These are phyloP conservation scores for Grosmannia serpens DNA, from an alignment of 2,329 filamentous ascomycete genomes.

Conservation along the genomic window DNA sequence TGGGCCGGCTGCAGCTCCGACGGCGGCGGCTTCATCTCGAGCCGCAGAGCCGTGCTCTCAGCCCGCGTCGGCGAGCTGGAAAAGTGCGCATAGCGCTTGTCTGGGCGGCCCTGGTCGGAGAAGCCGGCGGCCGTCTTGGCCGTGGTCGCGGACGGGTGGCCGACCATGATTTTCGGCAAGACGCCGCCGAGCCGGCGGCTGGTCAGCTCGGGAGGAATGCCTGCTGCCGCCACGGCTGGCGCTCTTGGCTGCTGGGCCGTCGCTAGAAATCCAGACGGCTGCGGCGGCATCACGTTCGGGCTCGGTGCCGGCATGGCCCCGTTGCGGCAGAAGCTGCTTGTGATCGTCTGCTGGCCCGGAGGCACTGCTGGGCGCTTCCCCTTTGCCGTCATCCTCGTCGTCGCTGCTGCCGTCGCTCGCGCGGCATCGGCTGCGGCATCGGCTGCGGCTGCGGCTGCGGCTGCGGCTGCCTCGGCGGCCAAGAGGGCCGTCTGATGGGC, in stretches of 20 bases:
- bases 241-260: no score
- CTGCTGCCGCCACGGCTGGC: slow-evolving; percentile 2
- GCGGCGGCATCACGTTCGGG: not conserved
- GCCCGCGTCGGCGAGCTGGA: slow-evolving; percentile 39
- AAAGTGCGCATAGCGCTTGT: slow-evolving; percentile 42
- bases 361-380: not conserved
- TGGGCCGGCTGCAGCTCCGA: not conserved
- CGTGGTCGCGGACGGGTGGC: not conserved
- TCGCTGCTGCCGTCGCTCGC: not conserved
- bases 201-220: slow-evolving; percentile 21
- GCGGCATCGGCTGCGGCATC: not conserved
- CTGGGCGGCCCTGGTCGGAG: slow-evolving; percentile 13
- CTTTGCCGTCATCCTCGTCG: not conserved
- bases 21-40: not conserved
- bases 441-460: slow-evolving; percentile 18
- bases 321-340: slow-evolving; percentile 3
- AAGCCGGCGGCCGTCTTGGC: not conserved
- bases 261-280: no score
- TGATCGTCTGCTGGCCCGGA: slow-evolving; percentile 4
- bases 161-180: slow-evolving; percentile 17
- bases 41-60: not conserved
- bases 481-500: slow-evolving; percentile 35
- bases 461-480: slow-evolving; percentile 18
- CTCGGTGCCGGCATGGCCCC: not conserved
- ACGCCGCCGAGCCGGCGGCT: slow-evolving; percentile 30